These are phyloP conservation scores for Neopestalotiopsis rosae DNA, from an alignment of 2,329 filamentous ascomycete genomes.

Conservation along the genomic window DNA sequence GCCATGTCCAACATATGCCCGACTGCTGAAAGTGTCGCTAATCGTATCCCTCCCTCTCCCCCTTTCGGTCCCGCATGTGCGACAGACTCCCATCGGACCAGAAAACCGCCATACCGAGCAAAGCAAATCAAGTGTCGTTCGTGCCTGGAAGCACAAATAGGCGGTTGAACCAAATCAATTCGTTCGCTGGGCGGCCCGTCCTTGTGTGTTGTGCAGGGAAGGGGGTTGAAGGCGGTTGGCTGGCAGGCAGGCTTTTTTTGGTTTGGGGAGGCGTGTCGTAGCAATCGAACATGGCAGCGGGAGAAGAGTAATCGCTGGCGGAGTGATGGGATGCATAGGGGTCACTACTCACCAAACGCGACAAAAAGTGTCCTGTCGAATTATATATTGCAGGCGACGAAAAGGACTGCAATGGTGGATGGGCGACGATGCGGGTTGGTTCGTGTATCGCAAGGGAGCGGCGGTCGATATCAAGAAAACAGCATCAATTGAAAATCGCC, in stretches of 20 bases:
- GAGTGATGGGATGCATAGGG: not conserved
- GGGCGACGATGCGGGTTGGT: not conserved
- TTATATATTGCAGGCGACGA: not conserved
- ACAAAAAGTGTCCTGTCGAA: not conserved
- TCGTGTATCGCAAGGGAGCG: slow-evolving; percentile 2
- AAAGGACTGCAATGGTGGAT: not conserved
- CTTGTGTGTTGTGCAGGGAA: slow-evolving; percentile 6
- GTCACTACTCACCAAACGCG: not conserved
- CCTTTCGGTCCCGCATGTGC: slow-evolving; percentile 5
- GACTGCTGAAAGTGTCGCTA: slow-evolving; percentile 23
- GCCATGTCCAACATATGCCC: slow-evolving; percentile 22
- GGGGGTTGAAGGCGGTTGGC: slow-evolving; percentile 5
- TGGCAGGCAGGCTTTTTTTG: not conserved
- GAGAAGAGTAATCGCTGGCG: not conserved
- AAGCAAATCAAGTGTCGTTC: slow-evolving; percentile 17
- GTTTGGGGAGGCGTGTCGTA: not conserved
- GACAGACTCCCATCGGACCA: not conserved
- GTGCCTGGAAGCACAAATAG: slow-evolving; percentile 16
- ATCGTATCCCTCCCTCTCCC: slow-evolving; percentile 22
- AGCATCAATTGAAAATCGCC: slow-evolving; percentile 1
- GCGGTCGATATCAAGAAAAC: slow-evolving; percentile 3
- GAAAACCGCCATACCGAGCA: slow-evolving; percentile 7
- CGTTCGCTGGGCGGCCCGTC: slow-evolving; percentile 13
- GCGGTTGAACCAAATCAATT: slow-evolving; percentile 13
- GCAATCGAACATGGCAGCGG: not conserved